Percentiles rank a stretch among this genome's conserved stretches.
phyloP scores from a whole-genome alignment of 2,329 filamentous ascomycete genomes.

The Scedosporium aurantiacum region DNA sequence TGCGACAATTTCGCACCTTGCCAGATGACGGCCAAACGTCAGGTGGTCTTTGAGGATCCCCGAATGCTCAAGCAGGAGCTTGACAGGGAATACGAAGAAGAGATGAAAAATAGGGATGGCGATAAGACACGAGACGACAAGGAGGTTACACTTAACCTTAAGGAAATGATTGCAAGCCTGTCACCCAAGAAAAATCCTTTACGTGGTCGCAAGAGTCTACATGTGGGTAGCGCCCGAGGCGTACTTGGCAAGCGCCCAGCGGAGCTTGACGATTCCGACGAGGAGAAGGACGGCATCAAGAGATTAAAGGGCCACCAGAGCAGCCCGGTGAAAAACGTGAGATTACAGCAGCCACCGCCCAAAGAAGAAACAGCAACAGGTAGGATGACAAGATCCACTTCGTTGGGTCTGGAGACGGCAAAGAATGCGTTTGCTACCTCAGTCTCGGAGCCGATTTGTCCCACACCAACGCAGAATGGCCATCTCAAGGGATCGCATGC shows the following conservation, averaged over 20 bases:
- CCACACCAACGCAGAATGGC: conserved; percentile 37
- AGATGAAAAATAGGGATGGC: conserved; percentile 49
- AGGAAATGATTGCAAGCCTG: conserved; percentile 66
- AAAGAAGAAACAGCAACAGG: conserved; percentile 57
- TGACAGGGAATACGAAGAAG: conserved; percentile 46
- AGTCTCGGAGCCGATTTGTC: not conserved
- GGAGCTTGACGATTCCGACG: conserved; percentile 55
- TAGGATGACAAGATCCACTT: conserved; percentile 38
- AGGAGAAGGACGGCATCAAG: conserved; percentile 53
- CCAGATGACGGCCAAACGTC: conserved; percentile 19
- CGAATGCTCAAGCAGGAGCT: conserved; percentile 50
- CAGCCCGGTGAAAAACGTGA: conserved; percentile 67
- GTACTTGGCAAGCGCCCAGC: conserved; percentile 63
- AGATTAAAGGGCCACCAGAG: conserved; percentile 59
- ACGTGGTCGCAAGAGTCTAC: conserved; percentile 63
- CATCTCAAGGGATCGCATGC: conserved; percentile 42
- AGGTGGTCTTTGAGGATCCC: conserved; percentile 56
- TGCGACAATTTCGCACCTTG: conserved; percentile 52
- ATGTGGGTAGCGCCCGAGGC: conserved; percentile 62
- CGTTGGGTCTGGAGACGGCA: conserved; percentile 33
- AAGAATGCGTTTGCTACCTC: conserved; percentile 18
- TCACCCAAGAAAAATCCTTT: conserved; percentile 62
- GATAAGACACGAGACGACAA: conserved; percentile 29
- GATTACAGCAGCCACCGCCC: conserved; percentile 56
- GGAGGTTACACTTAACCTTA: conserved; percentile 56